Conservation (phyloP, 2,329 filamentous ascomycete species). For the Corniculantispora saksenae region DNA sequence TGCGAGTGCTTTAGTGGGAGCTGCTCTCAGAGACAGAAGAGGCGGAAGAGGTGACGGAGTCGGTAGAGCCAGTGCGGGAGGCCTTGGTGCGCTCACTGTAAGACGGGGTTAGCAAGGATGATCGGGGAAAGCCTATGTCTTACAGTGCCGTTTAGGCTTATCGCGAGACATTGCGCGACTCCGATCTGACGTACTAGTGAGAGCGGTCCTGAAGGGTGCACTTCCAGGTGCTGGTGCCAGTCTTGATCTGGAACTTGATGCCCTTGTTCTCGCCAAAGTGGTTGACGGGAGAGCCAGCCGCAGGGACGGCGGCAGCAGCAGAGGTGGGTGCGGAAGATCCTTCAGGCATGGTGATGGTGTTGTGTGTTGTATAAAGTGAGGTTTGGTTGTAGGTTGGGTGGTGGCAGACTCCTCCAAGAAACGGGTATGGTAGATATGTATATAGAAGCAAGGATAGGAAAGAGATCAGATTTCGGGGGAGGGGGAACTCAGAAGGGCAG, state of each 20-base stretch:
- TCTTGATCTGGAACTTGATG: slow-evolving; percentile 50
- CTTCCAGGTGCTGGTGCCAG: slow-evolving; percentile 39
- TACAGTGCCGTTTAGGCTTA: background rate
- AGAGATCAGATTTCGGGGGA: background rate
- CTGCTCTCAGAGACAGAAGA: slow-evolving; percentile 25
- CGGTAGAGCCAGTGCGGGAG: slow-evolving; percentile 36
- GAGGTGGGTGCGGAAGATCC: slow-evolving; percentile 17
- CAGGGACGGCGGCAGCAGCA: slow-evolving; percentile 18
- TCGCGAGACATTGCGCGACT: background rate
- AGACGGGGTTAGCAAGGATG: slow-evolving; percentile 20
- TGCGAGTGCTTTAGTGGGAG: background rate
- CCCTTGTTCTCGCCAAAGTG: slow-evolving; percentile 39
- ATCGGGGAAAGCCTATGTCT: background rate
- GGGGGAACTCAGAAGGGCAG: background rate
- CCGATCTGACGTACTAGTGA: slow-evolving; percentile 40
- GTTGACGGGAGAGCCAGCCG: slow-evolving; percentile 23
- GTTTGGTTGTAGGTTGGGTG: background rate
- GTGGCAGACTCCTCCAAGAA: slow-evolving; percentile 17
- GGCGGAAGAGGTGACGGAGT: slow-evolving; percentile 34
- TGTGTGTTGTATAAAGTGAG: background rate
- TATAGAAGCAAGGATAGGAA: background rate
- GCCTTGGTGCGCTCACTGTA: slow-evolving; percentile 44
- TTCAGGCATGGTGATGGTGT: slow-evolving; percentile 22
- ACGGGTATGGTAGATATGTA: background rate
- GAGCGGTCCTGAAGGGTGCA: slow-evolving; percentile 48